phyloP scores from a whole-genome alignment of 2,329 filamentous ascomycete genomes.

The Trichoderma citrinoviride region DNA sequence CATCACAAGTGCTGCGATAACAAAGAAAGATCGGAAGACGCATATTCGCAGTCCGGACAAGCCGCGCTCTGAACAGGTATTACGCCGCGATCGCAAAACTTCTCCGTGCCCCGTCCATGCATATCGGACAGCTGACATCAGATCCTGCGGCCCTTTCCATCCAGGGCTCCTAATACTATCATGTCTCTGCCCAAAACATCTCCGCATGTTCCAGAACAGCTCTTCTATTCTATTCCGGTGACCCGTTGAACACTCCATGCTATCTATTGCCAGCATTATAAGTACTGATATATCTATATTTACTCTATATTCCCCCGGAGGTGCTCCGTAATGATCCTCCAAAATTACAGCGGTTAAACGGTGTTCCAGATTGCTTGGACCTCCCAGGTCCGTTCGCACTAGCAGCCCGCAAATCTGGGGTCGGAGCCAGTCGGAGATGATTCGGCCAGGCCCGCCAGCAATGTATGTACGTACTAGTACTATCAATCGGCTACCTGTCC shows the following conservation, averaged over 20 bases:
- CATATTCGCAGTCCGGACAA: not conserved
- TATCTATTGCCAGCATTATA: not conserved
- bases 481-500: no score
- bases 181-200: not conserved
- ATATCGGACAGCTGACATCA: conserved; percentile 19
- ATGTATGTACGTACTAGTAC: not conserved
- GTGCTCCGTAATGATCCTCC: not conserved
- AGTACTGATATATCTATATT: no score
- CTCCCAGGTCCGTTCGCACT: not conserved
- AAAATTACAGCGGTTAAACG: not conserved
- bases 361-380: not conserved
- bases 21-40: not conserved
- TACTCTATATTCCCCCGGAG: not conserved
- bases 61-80: not conserved
- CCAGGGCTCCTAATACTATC: not conserved
- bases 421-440: not conserved
- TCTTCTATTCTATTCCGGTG: not conserved
- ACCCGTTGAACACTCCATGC: not conserved
- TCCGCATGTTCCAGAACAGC: not conserved
- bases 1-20: no score
- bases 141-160: not conserved
- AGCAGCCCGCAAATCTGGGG: conserved; percentile 8
- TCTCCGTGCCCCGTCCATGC: not conserved
- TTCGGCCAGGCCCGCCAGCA: conserved; percentile 4
- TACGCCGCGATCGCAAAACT: not conserved